Evolutionary conservation across 805 yeast species (phyloP).

Genomic region (Metschnikowia borealis): DNA sequence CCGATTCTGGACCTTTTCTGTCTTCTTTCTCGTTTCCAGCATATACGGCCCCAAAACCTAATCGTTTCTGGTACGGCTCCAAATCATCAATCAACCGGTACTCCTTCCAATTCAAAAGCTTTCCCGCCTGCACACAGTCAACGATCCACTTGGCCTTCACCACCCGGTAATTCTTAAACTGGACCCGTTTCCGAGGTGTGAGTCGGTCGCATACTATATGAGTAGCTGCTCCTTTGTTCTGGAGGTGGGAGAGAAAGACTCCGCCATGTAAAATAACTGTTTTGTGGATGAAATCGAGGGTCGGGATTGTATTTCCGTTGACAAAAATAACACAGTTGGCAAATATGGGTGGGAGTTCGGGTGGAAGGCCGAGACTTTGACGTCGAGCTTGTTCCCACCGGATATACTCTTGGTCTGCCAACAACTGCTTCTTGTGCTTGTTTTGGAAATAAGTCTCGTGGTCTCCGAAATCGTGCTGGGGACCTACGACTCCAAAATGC

Average conservation of each 20-base stretch:
- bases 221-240: conserved; percentile 70
- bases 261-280: conserved; percentile 81
- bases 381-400: conserved; percentile 45
- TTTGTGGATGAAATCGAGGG: conserved; percentile 67
- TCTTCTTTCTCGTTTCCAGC: no score
- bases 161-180: conserved; percentile 66
- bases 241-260: conserved; percentile 59
- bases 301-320: conserved; percentile 86
- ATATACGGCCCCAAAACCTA: conserved; percentile 17
- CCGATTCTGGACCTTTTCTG: no score
- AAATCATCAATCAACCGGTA: conserved; percentile 49
- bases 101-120: conserved; percentile 64
- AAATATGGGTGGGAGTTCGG: conserved; percentile 43
- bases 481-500: conserved; percentile 26
- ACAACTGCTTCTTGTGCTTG: conserved; percentile 61
- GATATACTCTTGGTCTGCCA: conserved; percentile 46
- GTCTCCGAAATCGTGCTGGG: conserved; percentile 56
- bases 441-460: conserved; percentile 60
- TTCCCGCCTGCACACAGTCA: conserved; percentile 51
- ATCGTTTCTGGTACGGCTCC: conserved; percentile 52
- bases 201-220: conserved; percentile 79
- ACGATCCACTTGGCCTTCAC: conserved; percentile 81
- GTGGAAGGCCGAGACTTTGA: conserved; percentile 11
- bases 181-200: conserved; percentile 69
- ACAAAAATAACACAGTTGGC: conserved; percentile 64